Base-by-base conservation (phyloP, 139 green algal species). In the Klebsormidium nitens region DNA sequence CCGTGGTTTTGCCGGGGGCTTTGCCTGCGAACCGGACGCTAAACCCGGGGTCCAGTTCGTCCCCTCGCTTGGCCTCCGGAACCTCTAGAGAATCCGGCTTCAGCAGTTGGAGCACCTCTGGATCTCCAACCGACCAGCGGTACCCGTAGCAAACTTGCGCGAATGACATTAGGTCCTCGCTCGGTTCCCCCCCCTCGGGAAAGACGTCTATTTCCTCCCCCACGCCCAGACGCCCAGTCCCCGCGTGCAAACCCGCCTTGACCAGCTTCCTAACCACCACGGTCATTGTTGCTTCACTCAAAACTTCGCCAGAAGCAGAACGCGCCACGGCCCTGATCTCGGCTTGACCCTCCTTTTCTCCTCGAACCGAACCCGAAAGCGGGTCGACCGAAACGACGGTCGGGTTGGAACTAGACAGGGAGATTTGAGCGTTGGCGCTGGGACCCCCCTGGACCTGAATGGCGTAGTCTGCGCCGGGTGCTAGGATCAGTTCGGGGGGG, bases 241-340 rank as follows among this genome's bases (percentile, higher is more conserved):
- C 46, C 23, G 46, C 46, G 46, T 55, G 23, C 46, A 55, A 31
- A 23, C 23, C 23, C 23, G 46, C 23, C 46, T 31, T 55, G 23
- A 23, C 46, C 23, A 31, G 46, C 23, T 55, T 31, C 23, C 23
- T 23, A 31, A 55, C 46, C 46, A 55, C 23, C 23, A 55, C 23
- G 46, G 46, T n/a, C 23, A 55, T 31, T 55, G 46, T 23, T 23
- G 46, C 46, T 55, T 55, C 46, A 55, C 46, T 55, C 46, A 55
- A 31, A 23, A 23, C 23, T 55, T 55, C 23, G 46, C 46, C 46
- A 55, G 23, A 55, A 23, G 23, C 46, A 31, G 46, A 31, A 55
- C 23, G 23, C 23, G 46, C 23, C 46, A 23, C 46, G 46, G 23
- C 23, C 46, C n/a, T n/a, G 23, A 55, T 55, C 23, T 55, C 46